Evolutionary conservation across 352 stramenopile genomes (phyloP).

Genomic region (Stephanocyclus meneghinianus): DNA sequence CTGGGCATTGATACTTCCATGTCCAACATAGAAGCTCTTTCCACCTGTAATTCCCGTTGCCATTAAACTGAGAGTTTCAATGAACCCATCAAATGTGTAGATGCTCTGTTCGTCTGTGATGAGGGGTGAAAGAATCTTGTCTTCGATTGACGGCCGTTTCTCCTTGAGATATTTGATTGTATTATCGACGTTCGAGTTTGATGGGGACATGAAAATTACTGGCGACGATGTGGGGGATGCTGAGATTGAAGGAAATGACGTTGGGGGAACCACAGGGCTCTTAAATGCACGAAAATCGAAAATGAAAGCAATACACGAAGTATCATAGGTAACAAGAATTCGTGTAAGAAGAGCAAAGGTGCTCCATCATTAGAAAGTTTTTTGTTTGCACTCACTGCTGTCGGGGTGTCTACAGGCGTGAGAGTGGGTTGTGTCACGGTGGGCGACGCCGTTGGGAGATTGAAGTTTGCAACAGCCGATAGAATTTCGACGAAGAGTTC

Average conservation of each 20-base stretch:
- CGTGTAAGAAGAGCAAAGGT: too few species aligned
- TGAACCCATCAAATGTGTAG: constrained; percentile 41
- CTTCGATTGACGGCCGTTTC: constrained; percentile 16
- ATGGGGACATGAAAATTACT: constrained; percentile 28
- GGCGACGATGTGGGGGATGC: constrained; percentile 21
- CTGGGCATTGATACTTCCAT: constrained; percentile 17
- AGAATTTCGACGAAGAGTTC: constrained; percentile 12
- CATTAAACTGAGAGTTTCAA: constrained; percentile 23
- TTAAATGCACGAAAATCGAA: background rate
- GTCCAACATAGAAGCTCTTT: constrained; percentile 49
- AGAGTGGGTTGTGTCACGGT: constrained; percentile 18
- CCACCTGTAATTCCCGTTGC: constrained; percentile 17
- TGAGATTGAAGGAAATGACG: constrained; percentile 19
- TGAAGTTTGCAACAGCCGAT: constrained; percentile 6
- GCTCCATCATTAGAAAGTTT: background rate
- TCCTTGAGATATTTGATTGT: constrained; percentile 11
- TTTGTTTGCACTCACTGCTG: background rate
- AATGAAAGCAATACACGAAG: background rate
- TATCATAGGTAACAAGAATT: background rate
- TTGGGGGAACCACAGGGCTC: constrained; percentile 8
- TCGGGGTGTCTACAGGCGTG: constrained; percentile 1
- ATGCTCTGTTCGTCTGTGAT: constrained; percentile 15
- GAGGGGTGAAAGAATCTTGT: constrained; percentile 11
- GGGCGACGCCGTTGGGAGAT: constrained; percentile 16
- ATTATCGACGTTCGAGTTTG: constrained; percentile 9